Percentiles rank a stretch among this genome's conserved stretches.
These are phyloP conservation scores for Kwoniella dejecticola DNA, from an alignment of 768 basidiomycete genomes.

Conservation along the genomic window DNA sequence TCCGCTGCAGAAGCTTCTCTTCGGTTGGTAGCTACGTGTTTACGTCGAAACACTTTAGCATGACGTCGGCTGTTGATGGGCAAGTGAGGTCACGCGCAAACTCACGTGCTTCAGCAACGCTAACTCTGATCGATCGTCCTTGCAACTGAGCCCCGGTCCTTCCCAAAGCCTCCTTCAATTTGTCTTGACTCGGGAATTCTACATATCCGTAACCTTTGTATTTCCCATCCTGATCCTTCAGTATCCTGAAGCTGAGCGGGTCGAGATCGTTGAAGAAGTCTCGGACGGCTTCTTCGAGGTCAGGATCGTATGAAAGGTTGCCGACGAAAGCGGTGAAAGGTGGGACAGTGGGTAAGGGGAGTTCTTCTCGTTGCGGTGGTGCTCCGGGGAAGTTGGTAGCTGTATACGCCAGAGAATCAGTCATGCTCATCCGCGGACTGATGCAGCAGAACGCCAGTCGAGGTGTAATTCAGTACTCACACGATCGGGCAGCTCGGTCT, in stretches of 20 bases:
- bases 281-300: slow-evolving; percentile 72
- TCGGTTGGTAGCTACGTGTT: slow-evolving; percentile 8
- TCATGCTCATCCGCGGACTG: neutral
- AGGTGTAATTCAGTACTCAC: slow-evolving; percentile 12
- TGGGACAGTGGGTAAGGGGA: slow-evolving; percentile 91
- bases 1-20: slow-evolving; percentile 68
- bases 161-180: slow-evolving; percentile 77
- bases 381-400: slow-evolving; percentile 37
- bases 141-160: slow-evolving; percentile 72
- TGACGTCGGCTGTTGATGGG: too few species aligned
- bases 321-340: slow-evolving; percentile 97
- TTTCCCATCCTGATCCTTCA: slow-evolving; percentile 83
- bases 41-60: too few species aligned
- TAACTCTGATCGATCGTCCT: slow-evolving; percentile 80
- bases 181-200: slow-evolving; percentile 85
- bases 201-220: slow-evolving; percentile 98
- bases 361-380: slow-evolving; percentile 74
- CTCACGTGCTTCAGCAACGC: slow-evolving; percentile 95
- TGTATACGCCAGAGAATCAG: neutral
- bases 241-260: slow-evolving; percentile 86
- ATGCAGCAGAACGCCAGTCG: neutral
- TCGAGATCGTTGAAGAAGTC: slow-evolving; percentile 68
- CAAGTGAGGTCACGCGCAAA: slow-evolving; percentile 32
- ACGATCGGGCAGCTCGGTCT: slow-evolving; percentile 34
- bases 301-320: slow-evolving; percentile 90